Evolutionary conservation across 306 rosid species (phyloP).

Genomic region (Prinsepia uniflora): DNA sequence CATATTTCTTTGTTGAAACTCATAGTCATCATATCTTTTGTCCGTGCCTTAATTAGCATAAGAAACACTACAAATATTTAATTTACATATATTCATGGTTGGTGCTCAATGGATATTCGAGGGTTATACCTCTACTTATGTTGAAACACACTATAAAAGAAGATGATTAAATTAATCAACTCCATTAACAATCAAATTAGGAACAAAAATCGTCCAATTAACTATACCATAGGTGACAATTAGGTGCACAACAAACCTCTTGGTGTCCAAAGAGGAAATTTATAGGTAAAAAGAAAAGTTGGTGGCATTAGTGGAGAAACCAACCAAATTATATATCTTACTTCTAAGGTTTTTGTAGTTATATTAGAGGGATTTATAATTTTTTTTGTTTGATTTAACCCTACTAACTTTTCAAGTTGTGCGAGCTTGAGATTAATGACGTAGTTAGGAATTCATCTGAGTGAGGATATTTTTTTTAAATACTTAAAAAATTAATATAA

Average conservation of each 20-base stretch:
- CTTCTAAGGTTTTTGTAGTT: background rate
- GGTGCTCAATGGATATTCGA: background rate
- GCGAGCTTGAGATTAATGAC: too few relatives aligned
- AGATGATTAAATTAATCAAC: background rate
- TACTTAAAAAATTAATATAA: too few relatives aligned
- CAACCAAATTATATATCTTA: background rate
- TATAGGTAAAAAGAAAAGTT: background rate
- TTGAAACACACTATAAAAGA: background rate
- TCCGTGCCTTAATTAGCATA: too few relatives aligned
- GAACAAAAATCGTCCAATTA: background rate
- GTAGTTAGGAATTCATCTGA: too few relatives aligned
- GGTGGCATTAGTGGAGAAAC: background rate
- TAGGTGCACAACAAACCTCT: background rate
- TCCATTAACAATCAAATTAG: background rate
- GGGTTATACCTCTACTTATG: background rate
- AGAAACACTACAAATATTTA: too few relatives aligned
- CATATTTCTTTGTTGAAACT: too few relatives aligned
- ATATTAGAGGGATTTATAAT: too few relatives aligned
- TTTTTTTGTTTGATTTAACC: too few relatives aligned
- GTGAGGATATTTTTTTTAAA: too few relatives aligned
- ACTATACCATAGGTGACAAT: background rate
- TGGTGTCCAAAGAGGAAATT: background rate
- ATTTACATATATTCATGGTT: too few relatives aligned
- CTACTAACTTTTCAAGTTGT: too few relatives aligned
- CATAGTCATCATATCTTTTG: too few relatives aligned